phyloP scores from a whole-genome alignment of 495 filamentous ascomycete genomes.

The Lasiosphaeria ovina region DNA sequence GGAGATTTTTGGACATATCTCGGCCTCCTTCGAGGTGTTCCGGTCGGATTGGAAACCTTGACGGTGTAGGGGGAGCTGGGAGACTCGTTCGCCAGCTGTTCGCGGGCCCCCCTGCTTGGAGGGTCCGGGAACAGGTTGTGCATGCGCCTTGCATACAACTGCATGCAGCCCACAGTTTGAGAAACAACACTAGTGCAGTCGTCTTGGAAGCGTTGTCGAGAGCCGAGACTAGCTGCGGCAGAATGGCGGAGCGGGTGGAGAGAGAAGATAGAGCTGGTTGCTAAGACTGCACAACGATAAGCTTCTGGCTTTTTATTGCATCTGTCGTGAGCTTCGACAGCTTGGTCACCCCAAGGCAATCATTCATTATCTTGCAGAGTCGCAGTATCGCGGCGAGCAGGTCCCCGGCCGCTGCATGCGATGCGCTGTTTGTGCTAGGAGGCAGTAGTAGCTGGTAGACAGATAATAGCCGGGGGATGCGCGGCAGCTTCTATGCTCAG shows the following conservation, averaged over 20 bases:
- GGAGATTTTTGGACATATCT: too few species aligned
- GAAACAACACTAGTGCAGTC: too few species aligned
- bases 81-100: not conserved
- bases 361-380: constrained; percentile 17
- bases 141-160: constrained; percentile 5
- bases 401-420: not conserved
- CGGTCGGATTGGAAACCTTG: too few species aligned
- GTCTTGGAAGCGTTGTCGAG: not conserved
- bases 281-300: constrained; percentile 27
- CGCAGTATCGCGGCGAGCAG: constrained; percentile 1
- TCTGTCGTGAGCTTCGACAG: constrained; percentile 3
- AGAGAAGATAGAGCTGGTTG: not conserved
- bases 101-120: constrained; percentile 1
- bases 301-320: constrained; percentile 26
- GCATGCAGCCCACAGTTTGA: constrained; percentile 5
- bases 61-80: not conserved
- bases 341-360: constrained; percentile 6
- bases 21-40: too few species aligned
- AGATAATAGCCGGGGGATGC: too few species aligned
- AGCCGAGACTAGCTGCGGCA: not conserved
- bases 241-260: not conserved
- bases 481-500: too few species aligned
- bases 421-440: too few species aligned
- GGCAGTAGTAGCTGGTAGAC: too few species aligned
- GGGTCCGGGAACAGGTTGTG: constrained; percentile 5